Evolutionary conservation across 257 asterid genomes (phyloP).

Genomic region (Solanum peruvianum): DNA sequence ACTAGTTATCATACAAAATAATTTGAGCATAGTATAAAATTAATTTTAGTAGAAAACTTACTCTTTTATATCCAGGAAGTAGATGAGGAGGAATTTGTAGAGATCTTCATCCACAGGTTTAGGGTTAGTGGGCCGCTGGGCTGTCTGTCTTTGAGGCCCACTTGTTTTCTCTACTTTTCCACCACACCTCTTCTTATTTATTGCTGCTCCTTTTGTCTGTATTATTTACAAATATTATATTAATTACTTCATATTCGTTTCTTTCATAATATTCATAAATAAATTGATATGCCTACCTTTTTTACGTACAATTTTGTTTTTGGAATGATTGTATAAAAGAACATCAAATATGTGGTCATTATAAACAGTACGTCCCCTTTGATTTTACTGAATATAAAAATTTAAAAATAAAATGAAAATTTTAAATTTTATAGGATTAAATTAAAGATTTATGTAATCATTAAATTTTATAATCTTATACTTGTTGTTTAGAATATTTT

Average conservation of each 20-base stretch:
- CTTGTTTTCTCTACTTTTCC: background rate
- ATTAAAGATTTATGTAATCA: background rate
- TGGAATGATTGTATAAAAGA: background rate
- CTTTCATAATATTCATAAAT: background rate
- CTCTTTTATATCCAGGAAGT: slow-evolving; percentile 44
- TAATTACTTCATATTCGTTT: background rate
- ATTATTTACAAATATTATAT: background rate
- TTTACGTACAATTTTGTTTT: background rate
- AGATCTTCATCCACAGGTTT: slow-evolving; percentile 94
- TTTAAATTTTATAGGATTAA: fast-evolving
- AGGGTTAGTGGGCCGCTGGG: background rate
- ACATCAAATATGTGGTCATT: background rate
- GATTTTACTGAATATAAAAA: background rate
- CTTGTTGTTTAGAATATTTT: background rate
- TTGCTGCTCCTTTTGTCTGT: background rate
- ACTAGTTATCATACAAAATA: background rate
- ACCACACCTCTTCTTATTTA: background rate
- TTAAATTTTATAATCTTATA: background rate
- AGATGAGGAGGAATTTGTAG: slow-evolving; percentile 73
- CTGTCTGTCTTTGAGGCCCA: slow-evolving; percentile 11
- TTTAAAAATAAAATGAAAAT: background rate
- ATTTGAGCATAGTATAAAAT: background rate
- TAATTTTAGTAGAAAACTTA: background rate
- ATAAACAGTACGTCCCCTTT: background rate
- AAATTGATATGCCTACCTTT: background rate